Percentiles rank a stretch among this genome's conserved stretches.
phyloP scores from a whole-genome alignment of 2,329 filamentous ascomycete genomes.

The Didymella pinodella region DNA sequence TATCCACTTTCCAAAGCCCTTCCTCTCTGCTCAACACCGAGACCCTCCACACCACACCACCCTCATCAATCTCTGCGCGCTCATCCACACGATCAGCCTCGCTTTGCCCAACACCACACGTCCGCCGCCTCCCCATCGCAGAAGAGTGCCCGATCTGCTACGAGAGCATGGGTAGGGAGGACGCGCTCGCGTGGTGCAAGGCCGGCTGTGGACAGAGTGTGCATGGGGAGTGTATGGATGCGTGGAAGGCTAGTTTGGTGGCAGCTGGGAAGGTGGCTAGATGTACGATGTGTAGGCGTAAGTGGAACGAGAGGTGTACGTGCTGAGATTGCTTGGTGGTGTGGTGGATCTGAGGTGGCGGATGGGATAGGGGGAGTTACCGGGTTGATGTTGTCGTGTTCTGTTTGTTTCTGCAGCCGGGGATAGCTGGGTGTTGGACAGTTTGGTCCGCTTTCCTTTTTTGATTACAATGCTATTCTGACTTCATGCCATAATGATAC shows the following conservation, averaged over 20 bases:
- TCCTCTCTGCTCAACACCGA: background rate
- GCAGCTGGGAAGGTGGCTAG: background rate
- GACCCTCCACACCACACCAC: background rate
- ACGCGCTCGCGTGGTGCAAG: conserved; percentile 29
- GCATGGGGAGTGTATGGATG: conserved; percentile 24
- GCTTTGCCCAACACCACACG: conserved; percentile 21
- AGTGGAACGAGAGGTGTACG: conserved; percentile 13
- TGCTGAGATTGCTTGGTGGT: conserved; percentile 2
- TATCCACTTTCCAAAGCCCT: background rate
- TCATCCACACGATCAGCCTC: background rate
- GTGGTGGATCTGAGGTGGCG: too few species aligned
- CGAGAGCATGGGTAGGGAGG: conserved; percentile 8
- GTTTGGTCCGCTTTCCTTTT: too few species aligned
- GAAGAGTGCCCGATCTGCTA: conserved; percentile 35
- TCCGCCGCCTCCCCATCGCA: conserved; percentile 26
- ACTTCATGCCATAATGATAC: too few species aligned
- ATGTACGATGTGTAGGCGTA: conserved; percentile 18
- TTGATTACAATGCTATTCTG: too few species aligned
- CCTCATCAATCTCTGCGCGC: too few species aligned
- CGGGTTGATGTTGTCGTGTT: too few species aligned
- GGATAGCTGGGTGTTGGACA: too few species aligned
- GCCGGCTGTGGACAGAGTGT: conserved; percentile 27
- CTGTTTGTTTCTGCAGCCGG: too few species aligned
- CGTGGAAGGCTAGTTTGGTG: conserved; percentile 17
- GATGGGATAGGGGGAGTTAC: too few species aligned